Base-by-base conservation (phyloP, 371 early-diverging fungal species). In the Mycotypha africana region DNA sequence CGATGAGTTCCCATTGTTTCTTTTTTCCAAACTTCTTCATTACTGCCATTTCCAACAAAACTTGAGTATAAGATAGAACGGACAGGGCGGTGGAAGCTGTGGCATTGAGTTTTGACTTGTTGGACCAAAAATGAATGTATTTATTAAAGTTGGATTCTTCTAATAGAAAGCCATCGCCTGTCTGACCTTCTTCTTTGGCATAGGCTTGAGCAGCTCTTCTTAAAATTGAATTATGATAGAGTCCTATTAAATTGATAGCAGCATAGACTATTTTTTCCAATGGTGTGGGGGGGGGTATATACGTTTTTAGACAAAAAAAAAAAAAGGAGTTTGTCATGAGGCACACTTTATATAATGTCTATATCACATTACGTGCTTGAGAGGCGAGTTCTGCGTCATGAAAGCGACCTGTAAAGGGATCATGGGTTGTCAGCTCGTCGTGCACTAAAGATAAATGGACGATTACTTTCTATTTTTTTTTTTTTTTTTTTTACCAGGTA, bases 351-450 rank as follows among this genome's bases (percentile, higher is more conserved):
- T 8, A 12, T 28, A 28, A 26, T 4, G 10, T 16, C 14, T 7
- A 6, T 23, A 15, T 11, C 14, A 22, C 60, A 76, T 69, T 85
- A 83, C 90, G 59, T 20, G 85, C 88, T 79, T 95, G 93, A 11
- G 97, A 93, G 16, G 90, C 91, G 20, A 97, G 71, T 54, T 97
- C 95, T 9, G 95, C 85, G 62, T 95, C 92, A 32, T 84, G 81
- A 60, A 97, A 97, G 14, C 95, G 85, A 42, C 96, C 93, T 90
- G 51, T 28, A 45, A 11, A 42, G 4, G 20, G 16, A 34, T 25
- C 12, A 16, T 39, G 41, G 11, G n/a, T n/a, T n/a, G n/a, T n/a
- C n/a, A n/a, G n/a, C n/a, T n/a, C n/a, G n/a, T n/a, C n/a, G n/a
- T n/a, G n/a, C n/a, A n/a, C n/a, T n/a, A 34, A 43, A 38, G 1